Conservation (phyloP, 1,284 basidiomycete genomes). For the Heterobasidion occidentale region DNA sequence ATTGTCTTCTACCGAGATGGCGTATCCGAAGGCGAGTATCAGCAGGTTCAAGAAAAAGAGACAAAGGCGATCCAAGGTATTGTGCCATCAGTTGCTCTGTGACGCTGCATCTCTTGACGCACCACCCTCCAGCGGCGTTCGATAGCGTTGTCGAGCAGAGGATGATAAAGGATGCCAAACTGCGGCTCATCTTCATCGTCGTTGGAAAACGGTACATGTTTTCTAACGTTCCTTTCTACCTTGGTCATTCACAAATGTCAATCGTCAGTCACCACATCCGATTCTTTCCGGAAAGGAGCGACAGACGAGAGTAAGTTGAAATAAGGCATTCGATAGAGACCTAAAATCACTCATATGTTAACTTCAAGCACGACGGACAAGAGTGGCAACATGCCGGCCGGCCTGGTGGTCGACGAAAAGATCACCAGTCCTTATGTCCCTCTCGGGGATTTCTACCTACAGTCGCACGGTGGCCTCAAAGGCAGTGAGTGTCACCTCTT, state of each 20-base stretch:
- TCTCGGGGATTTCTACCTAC: neutral
- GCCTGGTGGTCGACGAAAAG: neutral
- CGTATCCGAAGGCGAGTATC: slow-evolving; percentile 56
- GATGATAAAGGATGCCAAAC: neutral
- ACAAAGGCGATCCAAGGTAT: slow-evolving; percentile 36
- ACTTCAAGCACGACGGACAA: neutral
- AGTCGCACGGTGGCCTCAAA: neutral
- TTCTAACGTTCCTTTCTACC: neutral
- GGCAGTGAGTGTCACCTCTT: neutral
- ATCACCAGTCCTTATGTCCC: neutral
- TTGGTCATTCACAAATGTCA: neutral
- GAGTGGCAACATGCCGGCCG: neutral
- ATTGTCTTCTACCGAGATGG: slow-evolving; percentile 58
- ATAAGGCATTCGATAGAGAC: neutral
- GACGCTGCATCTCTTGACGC: too few relatives aligned
- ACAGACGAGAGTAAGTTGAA: neutral
- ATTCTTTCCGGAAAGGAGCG: slow-evolving; percentile 32
- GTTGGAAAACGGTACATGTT: neutral
- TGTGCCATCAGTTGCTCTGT: neutral
- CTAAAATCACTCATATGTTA: neutral
- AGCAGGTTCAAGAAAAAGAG: slow-evolving; percentile 33
- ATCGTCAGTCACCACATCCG: slow-evolving; percentile 36
- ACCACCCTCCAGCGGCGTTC: too few relatives aligned
- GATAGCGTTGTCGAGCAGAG: too few relatives aligned
- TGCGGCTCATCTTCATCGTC: neutral